Conservation (phyloP, 2,329 filamentous ascomycete species). For the Orbilia quercus region DNA sequence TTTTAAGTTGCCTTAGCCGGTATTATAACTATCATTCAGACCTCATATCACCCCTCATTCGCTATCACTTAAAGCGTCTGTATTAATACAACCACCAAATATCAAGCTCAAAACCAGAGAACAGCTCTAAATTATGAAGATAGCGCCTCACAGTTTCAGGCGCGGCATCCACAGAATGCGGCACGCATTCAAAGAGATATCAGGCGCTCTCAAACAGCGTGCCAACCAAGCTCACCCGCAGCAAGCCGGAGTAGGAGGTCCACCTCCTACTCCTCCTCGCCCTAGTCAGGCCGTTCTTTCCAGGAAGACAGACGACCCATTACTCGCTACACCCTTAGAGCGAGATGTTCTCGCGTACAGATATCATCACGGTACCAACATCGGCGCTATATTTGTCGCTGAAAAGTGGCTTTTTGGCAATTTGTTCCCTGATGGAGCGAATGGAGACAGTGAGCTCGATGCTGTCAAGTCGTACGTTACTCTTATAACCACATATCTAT, state of each 20-base stretch:
- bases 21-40: too few species aligned
- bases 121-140: slow-evolving; percentile 6
- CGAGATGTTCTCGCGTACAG: slow-evolving; percentile 68
- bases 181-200: slow-evolving; percentile 45
- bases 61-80: too few species aligned
- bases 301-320: slow-evolving; percentile 12
- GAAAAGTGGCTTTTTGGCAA: slow-evolving; percentile 70
- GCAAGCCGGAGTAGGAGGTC: not conserved
- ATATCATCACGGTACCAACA: slow-evolving; percentile 71
- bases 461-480: slow-evolving; percentile 63
- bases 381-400: slow-evolving; percentile 71
- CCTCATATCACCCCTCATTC: too few species aligned
- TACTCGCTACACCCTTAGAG: slow-evolving; percentile 60
- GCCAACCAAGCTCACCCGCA: slow-evolving; percentile 17
- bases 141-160: slow-evolving; percentile 26
- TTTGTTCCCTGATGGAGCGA: slow-evolving; percentile 66
- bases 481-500: too few species aligned
- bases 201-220: slow-evolving; percentile 37
- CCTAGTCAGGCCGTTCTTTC: slow-evolving; percentile 16
- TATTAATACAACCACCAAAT: too few species aligned
- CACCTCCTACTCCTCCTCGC: not conserved
- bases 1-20: too few species aligned
- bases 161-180: slow-evolving; percentile 26
- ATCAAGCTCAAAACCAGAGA: not conserved
- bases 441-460: slow-evolving; percentile 67